Conservation (phyloP, 176 grass and related monocot species). For the Poa annua region DNA sequence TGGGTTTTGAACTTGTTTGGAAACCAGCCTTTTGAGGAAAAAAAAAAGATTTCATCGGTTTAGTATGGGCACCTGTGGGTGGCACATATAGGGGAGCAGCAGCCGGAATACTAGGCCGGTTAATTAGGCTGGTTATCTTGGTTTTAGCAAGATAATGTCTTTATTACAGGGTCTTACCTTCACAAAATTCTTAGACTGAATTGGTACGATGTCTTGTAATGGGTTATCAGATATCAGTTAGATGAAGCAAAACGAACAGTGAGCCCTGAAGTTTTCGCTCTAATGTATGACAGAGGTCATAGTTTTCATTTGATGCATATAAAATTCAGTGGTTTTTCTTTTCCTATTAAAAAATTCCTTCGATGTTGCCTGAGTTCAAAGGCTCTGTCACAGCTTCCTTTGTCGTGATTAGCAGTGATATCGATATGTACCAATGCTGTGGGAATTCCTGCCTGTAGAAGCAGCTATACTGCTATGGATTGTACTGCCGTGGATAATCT, state of each 20-base stretch:
- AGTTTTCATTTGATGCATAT: neutral
- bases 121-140: neutral
- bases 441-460: neutral
- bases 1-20: neutral
- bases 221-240: neutral
- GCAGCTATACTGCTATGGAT: neutral
- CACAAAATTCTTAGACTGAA: neutral
- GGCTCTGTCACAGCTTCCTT: neutral
- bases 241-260: neutral
- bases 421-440: neutral
- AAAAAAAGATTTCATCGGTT: no score
- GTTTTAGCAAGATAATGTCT: neutral
- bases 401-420: neutral
- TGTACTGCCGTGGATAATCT: neutral
- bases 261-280: neutral
- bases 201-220: neutral
- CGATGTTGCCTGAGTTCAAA: neutral
- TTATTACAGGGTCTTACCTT: neutral
- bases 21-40: no score
- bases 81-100: no score
- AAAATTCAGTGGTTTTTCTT: neutral
- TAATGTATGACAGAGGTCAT: neutral
- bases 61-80: no score
- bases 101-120: no score
- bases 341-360: neutral